These are phyloP conservation scores for Epichloe scottii DNA, from an alignment of 2,329 filamentous ascomycete genomes.

Conservation along the genomic window DNA sequence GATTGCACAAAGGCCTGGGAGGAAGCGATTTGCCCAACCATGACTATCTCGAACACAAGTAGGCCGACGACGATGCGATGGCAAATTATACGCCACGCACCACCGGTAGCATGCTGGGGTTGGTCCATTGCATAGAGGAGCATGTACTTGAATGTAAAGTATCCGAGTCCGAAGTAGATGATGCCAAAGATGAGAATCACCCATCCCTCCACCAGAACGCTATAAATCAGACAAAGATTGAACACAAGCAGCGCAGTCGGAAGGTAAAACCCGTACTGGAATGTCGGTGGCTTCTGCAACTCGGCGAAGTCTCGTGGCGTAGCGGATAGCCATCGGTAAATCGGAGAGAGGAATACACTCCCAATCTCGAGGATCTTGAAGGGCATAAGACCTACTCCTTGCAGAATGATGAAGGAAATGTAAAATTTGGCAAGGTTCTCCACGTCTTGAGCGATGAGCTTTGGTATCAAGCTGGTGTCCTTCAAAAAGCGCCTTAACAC, in stretches of 20 bases:
- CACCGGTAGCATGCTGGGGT: conserved; percentile 82
- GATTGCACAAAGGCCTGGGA: conserved; percentile 62
- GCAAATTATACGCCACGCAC: conserved; percentile 94
- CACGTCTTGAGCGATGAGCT: conserved; percentile 62
- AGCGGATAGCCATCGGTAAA: conserved; percentile 64
- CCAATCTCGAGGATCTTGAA: conserved; percentile 87
- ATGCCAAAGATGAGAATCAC: conserved; percentile 71
- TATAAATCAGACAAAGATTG: conserved; percentile 93
- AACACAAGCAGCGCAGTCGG: conserved; percentile 87
- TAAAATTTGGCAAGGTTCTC: conserved; percentile 72
- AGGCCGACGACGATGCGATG: conserved; percentile 79
- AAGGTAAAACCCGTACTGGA: conserved; percentile 93
- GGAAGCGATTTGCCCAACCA: conserved; percentile 74
- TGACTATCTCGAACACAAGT: conserved; percentile 79
- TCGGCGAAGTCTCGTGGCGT: conserved; percentile 85
- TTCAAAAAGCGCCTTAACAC: conserved; percentile 62
- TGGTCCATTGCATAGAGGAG: conserved; percentile 97
- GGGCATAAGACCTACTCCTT: conserved; percentile 85
- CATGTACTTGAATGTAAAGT: conserved; percentile 94
- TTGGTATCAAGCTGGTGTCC: conserved; percentile 68
- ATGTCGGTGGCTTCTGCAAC: conserved; percentile 67
- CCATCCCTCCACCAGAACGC: conserved; percentile 68
- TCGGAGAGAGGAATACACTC: conserved; percentile 69
- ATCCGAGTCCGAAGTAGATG: conserved; percentile 70
- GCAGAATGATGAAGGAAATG: conserved; percentile 84